These are phyloP conservation scores for Paracoccidioides brasiliensis DNA, from an alignment of 2,329 filamentous ascomycete species.

Conservation along the genomic window DNA sequence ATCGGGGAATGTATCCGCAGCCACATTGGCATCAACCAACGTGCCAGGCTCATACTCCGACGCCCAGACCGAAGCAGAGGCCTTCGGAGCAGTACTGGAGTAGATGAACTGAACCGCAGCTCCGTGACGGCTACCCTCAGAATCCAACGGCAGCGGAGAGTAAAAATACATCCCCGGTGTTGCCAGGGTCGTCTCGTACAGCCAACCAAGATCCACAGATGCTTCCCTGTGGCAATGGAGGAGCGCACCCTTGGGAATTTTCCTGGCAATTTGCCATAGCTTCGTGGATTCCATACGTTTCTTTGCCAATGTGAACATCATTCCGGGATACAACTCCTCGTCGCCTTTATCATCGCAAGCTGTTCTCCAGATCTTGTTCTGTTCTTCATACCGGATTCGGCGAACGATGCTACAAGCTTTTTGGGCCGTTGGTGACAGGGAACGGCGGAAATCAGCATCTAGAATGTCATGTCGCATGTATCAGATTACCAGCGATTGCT, in stretches of 20 bases:
- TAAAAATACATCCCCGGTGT: slow-evolving; percentile 62
- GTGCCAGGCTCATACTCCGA: slow-evolving; percentile 46
- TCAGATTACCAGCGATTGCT: background rate
- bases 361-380: slow-evolving; percentile 60
- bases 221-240: slow-evolving; percentile 83
- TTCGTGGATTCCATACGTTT: slow-evolving; percentile 72
- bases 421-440: slow-evolving; percentile 64
- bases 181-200: slow-evolving; percentile 57
- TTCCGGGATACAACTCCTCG: slow-evolving; percentile 64
- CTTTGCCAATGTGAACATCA: slow-evolving; percentile 85
- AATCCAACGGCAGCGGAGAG: slow-evolving; percentile 45
- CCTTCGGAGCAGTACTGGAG: slow-evolving; percentile 31
- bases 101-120: slow-evolving; percentile 51
- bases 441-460: slow-evolving; percentile 23
- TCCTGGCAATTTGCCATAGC: slow-evolving; percentile 71
- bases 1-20: slow-evolving; percentile 61
- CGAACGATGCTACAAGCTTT: slow-evolving; percentile 69
- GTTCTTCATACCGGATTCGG: slow-evolving; percentile 66
- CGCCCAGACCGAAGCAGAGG: slow-evolving; percentile 49
- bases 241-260: slow-evolving; percentile 74
- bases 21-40: slow-evolving; percentile 45
- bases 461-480: background rate
- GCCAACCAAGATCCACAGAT: slow-evolving; percentile 76
- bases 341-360: slow-evolving; percentile 51
- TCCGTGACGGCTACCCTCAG: slow-evolving; percentile 39